Percentiles rank a stretch among this genome's conserved stretches.
Evolutionary conservation across 2,329 filamentous ascomycete genomes (phyloP).

Genomic region (Trichoderma sp.): DNA sequence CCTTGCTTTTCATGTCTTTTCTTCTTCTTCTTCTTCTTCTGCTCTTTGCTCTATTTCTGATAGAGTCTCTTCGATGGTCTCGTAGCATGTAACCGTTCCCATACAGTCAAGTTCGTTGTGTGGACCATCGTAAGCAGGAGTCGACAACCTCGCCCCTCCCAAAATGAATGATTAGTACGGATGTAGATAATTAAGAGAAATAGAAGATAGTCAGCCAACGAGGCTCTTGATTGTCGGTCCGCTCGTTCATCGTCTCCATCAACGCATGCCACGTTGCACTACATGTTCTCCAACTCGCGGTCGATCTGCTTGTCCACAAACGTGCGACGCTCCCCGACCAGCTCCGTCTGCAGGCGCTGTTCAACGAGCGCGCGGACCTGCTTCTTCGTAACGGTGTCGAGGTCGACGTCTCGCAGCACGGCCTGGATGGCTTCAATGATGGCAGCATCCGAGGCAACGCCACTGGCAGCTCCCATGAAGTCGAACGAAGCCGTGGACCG

Average conservation of each 20-base stretch:
- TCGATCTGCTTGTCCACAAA: constrained; percentile 96
- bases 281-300: constrained; percentile 91
- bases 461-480: constrained; percentile 54
- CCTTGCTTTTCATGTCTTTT: not conserved
- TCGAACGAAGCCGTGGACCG: constrained; percentile 60
- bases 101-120: constrained; percentile 17
- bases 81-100: constrained; percentile 17
- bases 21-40: not conserved
- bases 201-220: not conserved
- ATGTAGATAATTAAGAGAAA: constrained; percentile 22
- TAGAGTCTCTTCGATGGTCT: constrained; percentile 1
- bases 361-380: constrained; percentile 90
- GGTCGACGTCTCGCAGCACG: constrained; percentile 83
- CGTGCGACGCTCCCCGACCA: constrained; percentile 79
- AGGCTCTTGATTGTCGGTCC: constrained; percentile 18
- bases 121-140: constrained; percentile 23
- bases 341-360: constrained; percentile 86
- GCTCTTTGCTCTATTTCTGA: not conserved
- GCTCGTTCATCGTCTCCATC: constrained; percentile 1
- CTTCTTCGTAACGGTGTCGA: constrained; percentile 98
- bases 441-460: constrained; percentile 73
- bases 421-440: constrained; percentile 84
- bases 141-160: not conserved
- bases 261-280: constrained; percentile 48
- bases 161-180: constrained; percentile 28